Evolutionary conservation across 352 stramenopile species (phyloP).

Genomic region (Pythium pyrilobum): DNA sequence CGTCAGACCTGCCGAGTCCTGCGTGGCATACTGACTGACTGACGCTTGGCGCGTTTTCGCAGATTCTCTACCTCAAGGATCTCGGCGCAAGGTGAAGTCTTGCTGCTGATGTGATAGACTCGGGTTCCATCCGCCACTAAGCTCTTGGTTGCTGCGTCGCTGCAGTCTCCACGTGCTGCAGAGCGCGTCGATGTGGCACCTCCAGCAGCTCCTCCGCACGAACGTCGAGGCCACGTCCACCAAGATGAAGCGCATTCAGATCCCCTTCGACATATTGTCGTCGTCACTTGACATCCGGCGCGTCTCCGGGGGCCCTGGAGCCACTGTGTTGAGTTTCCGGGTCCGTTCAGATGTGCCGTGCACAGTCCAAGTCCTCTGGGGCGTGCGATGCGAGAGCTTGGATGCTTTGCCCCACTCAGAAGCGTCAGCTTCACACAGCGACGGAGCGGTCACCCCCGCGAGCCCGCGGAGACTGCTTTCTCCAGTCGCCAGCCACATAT

Average conservation of each 20-base stretch:
- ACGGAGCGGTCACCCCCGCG: neutral
- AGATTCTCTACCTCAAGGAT: conserved; percentile 22
- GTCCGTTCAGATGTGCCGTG: conserved; percentile 3
- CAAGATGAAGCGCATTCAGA: conserved; percentile 34
- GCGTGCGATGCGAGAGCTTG: conserved; percentile 3
- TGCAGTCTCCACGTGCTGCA: conserved; percentile 42
- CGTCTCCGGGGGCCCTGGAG: neutral
- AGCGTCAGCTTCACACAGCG: neutral
- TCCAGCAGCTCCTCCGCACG: conserved; percentile 53
- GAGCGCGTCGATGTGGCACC: conserved; percentile 57
- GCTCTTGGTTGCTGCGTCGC: neutral
- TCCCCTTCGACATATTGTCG: conserved; percentile 39
- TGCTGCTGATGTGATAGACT: neutral
- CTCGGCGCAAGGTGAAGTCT: conserved; percentile 22
- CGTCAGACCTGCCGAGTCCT: neutral
- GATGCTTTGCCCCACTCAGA: neutral
- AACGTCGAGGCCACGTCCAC: conserved; percentile 27
- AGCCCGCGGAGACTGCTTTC: neutral
- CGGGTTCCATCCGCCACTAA: too few relatives aligned
- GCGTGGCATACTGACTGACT: neutral
- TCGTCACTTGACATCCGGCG: conserved; percentile 26
- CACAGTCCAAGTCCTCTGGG: conserved; percentile 20
- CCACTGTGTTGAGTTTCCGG: conserved; percentile 2
- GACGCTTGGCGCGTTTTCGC: neutral
- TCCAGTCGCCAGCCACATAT: conserved; percentile 5